Evolutionary conservation across 371 early-diverging fungal genomes (phyloP).

Genomic region (Mucor velutinosus): DNA sequence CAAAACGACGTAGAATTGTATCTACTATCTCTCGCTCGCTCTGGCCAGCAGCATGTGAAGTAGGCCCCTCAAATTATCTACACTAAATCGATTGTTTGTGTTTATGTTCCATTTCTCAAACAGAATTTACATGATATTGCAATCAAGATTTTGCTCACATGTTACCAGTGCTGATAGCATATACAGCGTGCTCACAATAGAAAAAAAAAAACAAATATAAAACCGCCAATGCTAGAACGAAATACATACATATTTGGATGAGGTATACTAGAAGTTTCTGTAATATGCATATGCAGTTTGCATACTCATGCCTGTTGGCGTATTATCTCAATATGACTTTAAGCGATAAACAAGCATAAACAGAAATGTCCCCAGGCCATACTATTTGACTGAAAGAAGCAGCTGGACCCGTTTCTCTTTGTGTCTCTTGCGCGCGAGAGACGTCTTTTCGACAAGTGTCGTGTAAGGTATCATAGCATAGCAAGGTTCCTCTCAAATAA

Average conservation of each 20-base stretch:
- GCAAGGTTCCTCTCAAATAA: neutral
- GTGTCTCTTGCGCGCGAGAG: neutral
- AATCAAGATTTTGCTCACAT: neutral
- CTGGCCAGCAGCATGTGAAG: too few relatives aligned
- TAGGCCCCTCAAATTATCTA: neutral
- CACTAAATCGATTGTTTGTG: neutral
- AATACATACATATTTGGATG: neutral
- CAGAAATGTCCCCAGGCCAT: neutral
- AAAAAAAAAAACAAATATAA: neutral
- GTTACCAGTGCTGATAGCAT: neutral
- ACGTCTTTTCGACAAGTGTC: neutral
- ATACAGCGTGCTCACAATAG: neutral
- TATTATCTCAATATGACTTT: neutral
- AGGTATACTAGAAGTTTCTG: neutral
- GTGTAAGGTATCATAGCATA: neutral
- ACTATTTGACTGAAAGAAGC: neutral
- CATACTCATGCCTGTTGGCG: neutral
- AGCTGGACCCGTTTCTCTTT: neutral
- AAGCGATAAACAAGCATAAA: neutral
- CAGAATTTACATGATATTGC: neutral
- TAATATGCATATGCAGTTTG: neutral
- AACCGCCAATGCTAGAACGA: neutral
- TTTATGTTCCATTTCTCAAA: neutral
- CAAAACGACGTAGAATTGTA: too few relatives aligned
- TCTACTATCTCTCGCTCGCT: too few relatives aligned